These are phyloP conservation scores for Naganishia sp. DNA, from an alignment of 1,284 basidiomycete genomes.

Conservation along the genomic window DNA sequence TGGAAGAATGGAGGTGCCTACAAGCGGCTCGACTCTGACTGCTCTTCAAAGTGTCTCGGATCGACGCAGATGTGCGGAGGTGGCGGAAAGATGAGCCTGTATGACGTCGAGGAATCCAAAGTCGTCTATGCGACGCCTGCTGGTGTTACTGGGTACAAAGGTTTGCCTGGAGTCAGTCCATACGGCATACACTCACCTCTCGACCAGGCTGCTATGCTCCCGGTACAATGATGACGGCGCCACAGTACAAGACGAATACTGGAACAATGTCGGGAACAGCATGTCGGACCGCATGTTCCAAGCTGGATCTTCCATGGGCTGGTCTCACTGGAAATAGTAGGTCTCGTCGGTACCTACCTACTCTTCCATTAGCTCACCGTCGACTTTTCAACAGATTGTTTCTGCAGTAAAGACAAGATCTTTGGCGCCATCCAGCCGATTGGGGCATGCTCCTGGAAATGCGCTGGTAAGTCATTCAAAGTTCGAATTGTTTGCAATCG, in stretches of 20 bases:
- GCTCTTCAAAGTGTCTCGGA: slow-evolving; percentile 21
- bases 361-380: not conserved
- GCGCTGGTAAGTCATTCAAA: slow-evolving; percentile 6
- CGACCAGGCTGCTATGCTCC: slow-evolving; percentile 20
- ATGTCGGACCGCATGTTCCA: slow-evolving; percentile 38
- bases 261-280: slow-evolving; percentile 32
- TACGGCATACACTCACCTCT: not conserved
- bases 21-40: slow-evolving; percentile 18
- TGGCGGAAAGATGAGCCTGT: slow-evolving; percentile 15
- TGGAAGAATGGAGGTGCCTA: slow-evolving; percentile 21
- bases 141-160: slow-evolving; percentile 9
- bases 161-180: not conserved
- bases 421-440: slow-evolving; percentile 37
- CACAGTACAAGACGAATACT: slow-evolving; percentile 5
- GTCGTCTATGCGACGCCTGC: slow-evolving; percentile 5
- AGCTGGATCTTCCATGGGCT: slow-evolving; percentile 39
- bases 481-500: not conserved
- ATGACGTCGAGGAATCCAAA: slow-evolving; percentile 3
- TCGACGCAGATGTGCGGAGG: slow-evolving; percentile 18
- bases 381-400: slow-evolving; percentile 32
- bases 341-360: slow-evolving; percentile 33
- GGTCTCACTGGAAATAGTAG: slow-evolving; percentile 39
- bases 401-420: slow-evolving; percentile 35
- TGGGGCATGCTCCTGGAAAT: slow-evolving; percentile 23
- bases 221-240: slow-evolving; percentile 12